These are phyloP conservation scores for Sphaerostilbella broomeana DNA, from an alignment of 2,329 filamentous ascomycete species.

Conservation along the genomic window DNA sequence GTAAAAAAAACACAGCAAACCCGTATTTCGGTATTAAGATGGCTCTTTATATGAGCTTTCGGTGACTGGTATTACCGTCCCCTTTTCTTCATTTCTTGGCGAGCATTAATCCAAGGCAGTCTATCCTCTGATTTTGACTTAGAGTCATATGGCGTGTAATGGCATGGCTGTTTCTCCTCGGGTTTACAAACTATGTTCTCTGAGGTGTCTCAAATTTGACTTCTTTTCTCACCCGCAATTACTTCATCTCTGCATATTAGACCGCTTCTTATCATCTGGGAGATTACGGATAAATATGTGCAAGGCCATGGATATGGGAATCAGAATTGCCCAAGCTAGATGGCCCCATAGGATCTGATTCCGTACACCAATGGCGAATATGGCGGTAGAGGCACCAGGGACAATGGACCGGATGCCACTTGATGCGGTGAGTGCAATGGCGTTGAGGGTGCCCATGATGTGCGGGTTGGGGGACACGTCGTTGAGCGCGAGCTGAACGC, in stretches of 20 bases:
- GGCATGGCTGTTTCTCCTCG: no score
- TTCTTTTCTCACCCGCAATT: background rate
- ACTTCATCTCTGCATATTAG: constrained; percentile 5
- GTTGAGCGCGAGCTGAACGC: constrained; percentile 66
- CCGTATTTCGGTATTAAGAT: no score
- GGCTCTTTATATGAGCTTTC: no score
- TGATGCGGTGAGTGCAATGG: constrained; percentile 48
- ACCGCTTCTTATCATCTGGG: constrained; percentile 20
- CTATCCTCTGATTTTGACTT: no score
- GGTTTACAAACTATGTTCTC: no score
- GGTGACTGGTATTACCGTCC: no score
- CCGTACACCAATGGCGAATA: constrained; percentile 62
- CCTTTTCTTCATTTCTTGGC: no score
- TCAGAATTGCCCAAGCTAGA: constrained; percentile 29
- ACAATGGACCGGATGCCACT: constrained; percentile 59
- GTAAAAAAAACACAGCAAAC: no score
- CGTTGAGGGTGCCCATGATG: constrained; percentile 65
- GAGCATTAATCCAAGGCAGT: no score
- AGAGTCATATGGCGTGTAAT: no score
- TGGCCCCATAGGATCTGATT: constrained; percentile 58
- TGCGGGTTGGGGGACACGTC: constrained; percentile 60
- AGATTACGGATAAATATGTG: constrained; percentile 21
- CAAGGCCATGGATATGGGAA: constrained; percentile 25
- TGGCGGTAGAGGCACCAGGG: constrained; percentile 57
- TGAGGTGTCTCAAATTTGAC: no score